Evolutionary conservation across 2,329 filamentous ascomycete species (phyloP), one percentile per base, ranked within the genome.

Genomic region (Alternaria conjuncta): DNA sequence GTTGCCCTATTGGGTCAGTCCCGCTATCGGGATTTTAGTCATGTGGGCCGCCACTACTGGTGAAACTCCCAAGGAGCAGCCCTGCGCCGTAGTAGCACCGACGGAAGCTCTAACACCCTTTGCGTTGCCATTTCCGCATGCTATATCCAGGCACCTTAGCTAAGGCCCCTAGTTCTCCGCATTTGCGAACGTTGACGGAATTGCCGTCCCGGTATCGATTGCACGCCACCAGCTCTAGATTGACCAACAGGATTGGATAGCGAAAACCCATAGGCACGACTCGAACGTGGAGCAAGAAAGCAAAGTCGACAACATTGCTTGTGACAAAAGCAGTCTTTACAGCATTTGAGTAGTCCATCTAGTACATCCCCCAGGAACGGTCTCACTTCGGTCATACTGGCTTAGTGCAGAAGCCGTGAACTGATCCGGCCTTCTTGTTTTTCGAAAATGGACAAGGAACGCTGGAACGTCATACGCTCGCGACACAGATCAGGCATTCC

Each of bases 71-170:
- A 53, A 53, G 49, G n/a, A 53, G 9, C 28, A 25, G 11, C 26
- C 26, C 18, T 21, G 26, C 23, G 18, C 58, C 58, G 58, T 6
- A 44, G 58, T 57, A 57, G 58, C 18, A 32, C 58, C 53, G 58
- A 49, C 6, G 13, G n/a, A 43, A 36, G 18, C 7, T 51, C 49
- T 7, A 51, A 51, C 49, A 32, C 30, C 30, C 20, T 44, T 44
- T 30, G 15, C 15, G 21, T 44, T 44, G 9, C 28, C 43, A 23
- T 55, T 46, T 28, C 20, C 53, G 44, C 32, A 28, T 23, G 44
- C 10, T 23, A 28, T 18, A 45, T 59, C 32, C 23, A 15, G 23
- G n/a, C 58, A 49, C 23, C 20, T 44, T 57, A 15, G 25, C 32
- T 25, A 9, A 36, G 20, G 26, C 49, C 49, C 15, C 20, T 32